phyloP scores from a whole-genome alignment of 73 alveolate species.

The Effrenium voratum region DNA sequence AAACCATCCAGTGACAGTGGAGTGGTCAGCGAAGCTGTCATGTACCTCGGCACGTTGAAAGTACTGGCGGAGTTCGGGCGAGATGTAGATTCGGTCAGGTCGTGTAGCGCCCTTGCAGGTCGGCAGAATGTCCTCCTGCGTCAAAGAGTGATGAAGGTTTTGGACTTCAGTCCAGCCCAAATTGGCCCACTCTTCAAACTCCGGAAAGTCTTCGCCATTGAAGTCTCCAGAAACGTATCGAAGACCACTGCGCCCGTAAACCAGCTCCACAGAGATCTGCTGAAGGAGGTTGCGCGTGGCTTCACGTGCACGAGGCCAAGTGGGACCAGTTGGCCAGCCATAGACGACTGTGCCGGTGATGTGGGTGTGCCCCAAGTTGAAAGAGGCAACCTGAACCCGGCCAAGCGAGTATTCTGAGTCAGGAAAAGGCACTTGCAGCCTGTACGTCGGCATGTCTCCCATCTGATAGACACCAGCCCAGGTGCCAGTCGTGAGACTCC shows the following conservation, averaged over 20 bases:
- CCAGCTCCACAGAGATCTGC: not conserved
- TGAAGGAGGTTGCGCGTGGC: not conserved
- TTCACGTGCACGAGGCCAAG: not conserved
- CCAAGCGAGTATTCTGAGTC: not conserved
- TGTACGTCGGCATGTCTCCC: not conserved
- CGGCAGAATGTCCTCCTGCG: not conserved
- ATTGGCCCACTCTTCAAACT: not conserved
- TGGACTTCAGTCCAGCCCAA: not conserved
- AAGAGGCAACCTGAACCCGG: not conserved
- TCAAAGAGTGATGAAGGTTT: not conserved
- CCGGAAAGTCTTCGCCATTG: not conserved
- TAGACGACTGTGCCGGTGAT: not conserved
- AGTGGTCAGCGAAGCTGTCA: not conserved
- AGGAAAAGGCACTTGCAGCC: not conserved
- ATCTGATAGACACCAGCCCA: not conserved
- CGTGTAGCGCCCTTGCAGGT: not conserved
- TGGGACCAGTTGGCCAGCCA: not conserved
- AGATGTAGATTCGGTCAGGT: too few species aligned
- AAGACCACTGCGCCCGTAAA: not conserved
- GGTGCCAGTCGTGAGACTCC: not conserved
- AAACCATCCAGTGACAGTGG: not conserved
- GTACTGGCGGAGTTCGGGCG: too few species aligned
- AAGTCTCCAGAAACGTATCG: not conserved
- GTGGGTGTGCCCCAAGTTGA: not conserved
- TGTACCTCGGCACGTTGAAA: not conserved